Evolutionary conservation across 2,329 filamentous ascomycete species (phyloP), one percentile per base, ranked within the genome.

Genomic region (Aspergillus chevalieri): DNA sequence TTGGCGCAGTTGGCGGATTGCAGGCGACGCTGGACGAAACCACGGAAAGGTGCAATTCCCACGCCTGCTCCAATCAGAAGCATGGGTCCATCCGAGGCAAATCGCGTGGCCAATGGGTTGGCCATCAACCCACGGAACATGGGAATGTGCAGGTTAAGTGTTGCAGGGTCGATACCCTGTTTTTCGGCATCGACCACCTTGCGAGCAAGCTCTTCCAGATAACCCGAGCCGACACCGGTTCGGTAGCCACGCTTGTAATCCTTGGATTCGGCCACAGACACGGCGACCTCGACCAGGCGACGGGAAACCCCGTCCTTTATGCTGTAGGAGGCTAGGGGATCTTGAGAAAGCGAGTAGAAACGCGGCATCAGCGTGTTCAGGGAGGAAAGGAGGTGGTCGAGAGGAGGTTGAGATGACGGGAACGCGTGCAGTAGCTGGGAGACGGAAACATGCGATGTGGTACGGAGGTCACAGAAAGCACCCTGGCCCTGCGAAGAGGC

Each of bases 111-210:
- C 1, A 98, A 80, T 0, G 93, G 93, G 68, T 98, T 98, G 53
- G 90, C 85, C 93, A 98, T 98, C 41, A 98, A 78, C 0, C 93
- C 93, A 64, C 95, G 90, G 81, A 98, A 98, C 89, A 98, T 96
- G 60, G 93, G 93, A 4, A 97, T 77, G 59, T 88, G 84, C 14
- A 97, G 65, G 57, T 89, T 81, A 2, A 82, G 72, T 6, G 71
- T 65, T 21, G 74, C 61, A 28, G 65, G 71, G 50, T 77, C 73
- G 30, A 74, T 65, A 43, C 85, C 86, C 2, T 77, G 72, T 30
- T 77, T 72, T 65, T 89, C 82, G 1, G 86, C 83, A 12, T 80
- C 78, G 59, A 92, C 79, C 65, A 87, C 87, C 56, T 80, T 78
- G 36, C 79, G 78, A 0, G 93, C 91, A 61, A 94, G 80, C 28